Conservation (phyloP, 2,329 filamentous ascomycete genomes). For the Cyclaneusma minus region DNA sequence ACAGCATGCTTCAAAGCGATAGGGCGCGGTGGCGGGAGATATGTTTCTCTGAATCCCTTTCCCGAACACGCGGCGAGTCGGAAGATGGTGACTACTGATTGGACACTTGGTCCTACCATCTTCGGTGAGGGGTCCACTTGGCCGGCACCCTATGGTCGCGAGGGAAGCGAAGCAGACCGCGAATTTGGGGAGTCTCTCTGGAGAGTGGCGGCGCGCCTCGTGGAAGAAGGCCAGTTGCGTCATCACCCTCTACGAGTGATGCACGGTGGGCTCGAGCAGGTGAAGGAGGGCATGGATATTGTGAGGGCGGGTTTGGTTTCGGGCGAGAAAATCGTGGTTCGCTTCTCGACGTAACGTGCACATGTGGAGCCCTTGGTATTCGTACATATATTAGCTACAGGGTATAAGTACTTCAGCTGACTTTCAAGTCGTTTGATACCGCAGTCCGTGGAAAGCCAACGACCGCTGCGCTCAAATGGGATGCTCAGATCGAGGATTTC, state of each 20-base stretch:
- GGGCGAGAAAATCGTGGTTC: constrained; percentile 1
- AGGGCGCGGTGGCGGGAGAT: constrained; percentile 22
- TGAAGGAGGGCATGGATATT: constrained; percentile 1
- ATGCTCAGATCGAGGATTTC: too few species aligned
- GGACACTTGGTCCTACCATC: constrained; percentile 13
- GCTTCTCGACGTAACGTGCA: constrained; percentile 1
- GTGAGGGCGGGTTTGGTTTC: not conserved
- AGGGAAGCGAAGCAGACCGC: constrained; percentile 4
- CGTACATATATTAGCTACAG: too few species aligned
- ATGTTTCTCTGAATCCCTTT: constrained; percentile 21
- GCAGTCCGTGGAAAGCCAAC: too few species aligned
- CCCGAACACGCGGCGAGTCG: constrained; percentile 9
- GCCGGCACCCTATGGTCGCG: constrained; percentile 9
- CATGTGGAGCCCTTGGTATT: too few species aligned
- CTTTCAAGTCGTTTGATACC: too few species aligned
- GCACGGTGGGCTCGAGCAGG: not conserved
- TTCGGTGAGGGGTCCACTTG: constrained; percentile 11
- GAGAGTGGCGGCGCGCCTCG: not conserved
- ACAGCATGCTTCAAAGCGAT: constrained; percentile 22
- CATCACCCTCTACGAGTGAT: not conserved
- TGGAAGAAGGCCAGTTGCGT: not conserved
- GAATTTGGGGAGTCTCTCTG: not conserved
- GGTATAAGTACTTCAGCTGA: too few species aligned
- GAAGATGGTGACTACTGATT: constrained; percentile 11
- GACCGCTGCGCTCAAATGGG: too few species aligned